Percentiles rank a stretch among this genome's conserved stretches.
phyloP scores from a whole-genome alignment of 257 asterid genomes.

The Marsdenia floribunda region DNA sequence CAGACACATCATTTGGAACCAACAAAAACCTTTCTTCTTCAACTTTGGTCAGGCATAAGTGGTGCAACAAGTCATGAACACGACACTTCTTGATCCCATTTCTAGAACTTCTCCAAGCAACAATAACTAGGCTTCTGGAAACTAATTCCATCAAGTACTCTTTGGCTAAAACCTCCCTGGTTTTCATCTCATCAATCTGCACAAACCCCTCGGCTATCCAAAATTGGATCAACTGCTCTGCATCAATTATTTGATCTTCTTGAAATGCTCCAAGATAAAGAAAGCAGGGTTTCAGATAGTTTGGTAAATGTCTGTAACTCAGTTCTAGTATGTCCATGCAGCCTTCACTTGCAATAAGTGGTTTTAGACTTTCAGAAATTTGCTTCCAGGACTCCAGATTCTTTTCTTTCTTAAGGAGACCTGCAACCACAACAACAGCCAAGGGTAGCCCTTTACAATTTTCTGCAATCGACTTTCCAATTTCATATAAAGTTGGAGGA shows the following conservation, averaged over 20 bases:
- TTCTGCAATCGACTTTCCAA: background rate
- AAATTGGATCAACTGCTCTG: background rate
- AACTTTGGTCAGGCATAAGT: no score
- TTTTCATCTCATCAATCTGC: no score
- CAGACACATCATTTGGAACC: no score
- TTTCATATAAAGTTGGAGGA: background rate
- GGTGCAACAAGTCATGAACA: no score
- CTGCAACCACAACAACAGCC: background rate
- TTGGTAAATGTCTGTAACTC: background rate
- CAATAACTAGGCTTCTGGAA: no score
- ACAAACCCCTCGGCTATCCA: slow-evolving; percentile 3
- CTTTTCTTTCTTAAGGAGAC: background rate
- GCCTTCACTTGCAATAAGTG: background rate
- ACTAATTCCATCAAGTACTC: no score
- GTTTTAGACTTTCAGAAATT: slow-evolving; percentile 1
- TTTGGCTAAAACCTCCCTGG: no score
- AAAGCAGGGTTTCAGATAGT: no score
- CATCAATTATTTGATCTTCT: background rate
- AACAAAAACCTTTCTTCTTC: no score
- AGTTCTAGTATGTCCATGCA: slow-evolving; percentile 3
- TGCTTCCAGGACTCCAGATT: background rate
- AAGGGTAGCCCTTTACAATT: slow-evolving; percentile 12
- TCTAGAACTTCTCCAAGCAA: no score
- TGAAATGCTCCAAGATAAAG: no score
- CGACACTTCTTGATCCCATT: no score